Percentiles rank a stretch among this genome's conserved stretches.
These are phyloP conservation scores for Emericellopsis atlantica DNA, from an alignment of 2,329 filamentous ascomycete genomes.

Conservation along the genomic window DNA sequence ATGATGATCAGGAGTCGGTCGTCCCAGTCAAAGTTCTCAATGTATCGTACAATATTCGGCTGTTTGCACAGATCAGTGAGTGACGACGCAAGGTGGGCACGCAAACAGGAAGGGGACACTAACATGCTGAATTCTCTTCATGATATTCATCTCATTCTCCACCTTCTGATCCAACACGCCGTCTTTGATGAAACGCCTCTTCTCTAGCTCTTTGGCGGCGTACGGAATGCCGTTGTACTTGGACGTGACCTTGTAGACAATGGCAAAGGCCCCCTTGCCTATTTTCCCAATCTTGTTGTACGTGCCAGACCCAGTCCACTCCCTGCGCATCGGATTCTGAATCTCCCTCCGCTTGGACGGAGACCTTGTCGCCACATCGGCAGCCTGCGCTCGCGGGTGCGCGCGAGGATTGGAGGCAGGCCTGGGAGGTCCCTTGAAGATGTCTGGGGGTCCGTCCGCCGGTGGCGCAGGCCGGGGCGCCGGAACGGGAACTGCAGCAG, in stretches of 20 bases:
- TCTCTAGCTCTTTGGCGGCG: constrained; percentile 91
- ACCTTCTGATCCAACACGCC: constrained; percentile 82
- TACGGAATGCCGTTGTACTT: constrained; percentile 74
- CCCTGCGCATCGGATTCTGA: constrained; percentile 30
- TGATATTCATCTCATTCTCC: constrained; percentile 95
- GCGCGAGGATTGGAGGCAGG: not conserved
- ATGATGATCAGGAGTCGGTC: constrained; percentile 85
- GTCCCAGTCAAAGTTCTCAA: constrained; percentile 76
- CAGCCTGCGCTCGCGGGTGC: not conserved
- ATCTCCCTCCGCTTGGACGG: constrained; percentile 13
- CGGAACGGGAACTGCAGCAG: not conserved
- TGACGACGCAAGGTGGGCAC: constrained; percentile 4
- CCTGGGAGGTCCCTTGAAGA: constrained; percentile 15
- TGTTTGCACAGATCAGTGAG: constrained; percentile 15
- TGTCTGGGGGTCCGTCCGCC: constrained; percentile 27
- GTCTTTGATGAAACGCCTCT: constrained; percentile 86
- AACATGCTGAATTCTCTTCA: constrained; percentile 75
- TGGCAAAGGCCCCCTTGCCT: constrained; percentile 90
- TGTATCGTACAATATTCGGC: constrained; percentile 83
- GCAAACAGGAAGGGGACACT: constrained; percentile 18
- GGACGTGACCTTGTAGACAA: constrained; percentile 79
- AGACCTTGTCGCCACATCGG: constrained; percentile 2
- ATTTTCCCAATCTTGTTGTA: constrained; percentile 78
- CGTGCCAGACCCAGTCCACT: constrained; percentile 70
- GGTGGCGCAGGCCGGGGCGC: not conserved